A percentile compares a stretch with the other conserved stretches of the same genome.
These are phyloP conservation scores for Macroventuria anomochaeta DNA, from an alignment of 2,329 filamentous ascomycete species.

Conservation along the genomic window DNA sequence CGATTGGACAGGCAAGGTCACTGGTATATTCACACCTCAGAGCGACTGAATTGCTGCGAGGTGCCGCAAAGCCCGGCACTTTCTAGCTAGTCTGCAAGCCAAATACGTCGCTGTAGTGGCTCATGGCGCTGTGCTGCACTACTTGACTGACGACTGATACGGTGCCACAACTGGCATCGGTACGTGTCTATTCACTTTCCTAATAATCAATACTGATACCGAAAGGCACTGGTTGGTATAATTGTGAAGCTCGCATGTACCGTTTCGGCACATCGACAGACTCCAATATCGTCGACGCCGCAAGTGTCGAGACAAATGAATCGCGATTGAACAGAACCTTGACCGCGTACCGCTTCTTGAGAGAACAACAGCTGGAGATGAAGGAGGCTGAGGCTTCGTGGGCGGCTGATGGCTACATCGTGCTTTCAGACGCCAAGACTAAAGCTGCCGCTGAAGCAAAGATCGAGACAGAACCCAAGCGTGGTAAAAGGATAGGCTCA, in stretches of 20 bases:
- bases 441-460: background rate
- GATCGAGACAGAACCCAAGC: background rate
- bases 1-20: conserved; percentile 61
- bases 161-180: conserved; percentile 12
- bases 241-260: conserved; percentile 25
- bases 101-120: conserved; percentile 74
- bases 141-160: conserved; percentile 77
- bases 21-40: conserved; percentile 45
- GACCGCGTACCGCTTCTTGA: background rate
- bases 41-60: conserved; percentile 39
- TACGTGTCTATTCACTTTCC: conserved; percentile 3
- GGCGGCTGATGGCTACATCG: conserved; percentile 20
- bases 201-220: background rate
- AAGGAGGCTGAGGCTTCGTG: conserved; percentile 15
- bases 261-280: conserved; percentile 18
- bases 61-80: conserved; percentile 9
- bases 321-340: conserved; percentile 4
- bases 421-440: background rate
- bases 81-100: conserved; percentile 12
- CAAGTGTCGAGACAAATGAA: conserved; percentile 15
- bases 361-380: conserved; percentile 15
- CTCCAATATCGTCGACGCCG: conserved; percentile 11
- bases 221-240: conserved; percentile 30
- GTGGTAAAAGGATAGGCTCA: background rate
- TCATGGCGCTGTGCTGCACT: conserved; percentile 82